phyloP scores from a whole-genome alignment of 768 basidiomycete genomes.

The Cystobasidium onofrii region DNA sequence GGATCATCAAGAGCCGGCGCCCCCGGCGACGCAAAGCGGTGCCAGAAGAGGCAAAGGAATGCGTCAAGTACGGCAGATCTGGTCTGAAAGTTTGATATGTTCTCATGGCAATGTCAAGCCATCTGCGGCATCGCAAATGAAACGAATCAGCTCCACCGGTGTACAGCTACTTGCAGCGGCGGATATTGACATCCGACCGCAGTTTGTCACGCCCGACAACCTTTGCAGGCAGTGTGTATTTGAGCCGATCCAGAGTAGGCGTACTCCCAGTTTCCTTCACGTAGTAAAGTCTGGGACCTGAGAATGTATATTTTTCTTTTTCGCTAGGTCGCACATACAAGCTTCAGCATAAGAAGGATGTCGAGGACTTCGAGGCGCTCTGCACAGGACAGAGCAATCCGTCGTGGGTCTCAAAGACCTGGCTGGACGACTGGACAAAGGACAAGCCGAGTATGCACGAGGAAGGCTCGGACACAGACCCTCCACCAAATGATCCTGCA shows the following conservation, averaged over 20 bases:
- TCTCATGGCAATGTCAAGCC: background rate
- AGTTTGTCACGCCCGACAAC: background rate
- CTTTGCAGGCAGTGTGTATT: background rate
- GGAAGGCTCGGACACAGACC: background rate
- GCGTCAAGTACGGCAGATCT: background rate
- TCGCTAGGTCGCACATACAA: background rate
- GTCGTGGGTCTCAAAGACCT: slow-evolving; percentile 1
- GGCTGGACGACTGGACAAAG: slow-evolving; percentile 14
- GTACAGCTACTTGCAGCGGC: background rate
- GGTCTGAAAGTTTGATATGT: background rate
- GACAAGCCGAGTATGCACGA: slow-evolving; percentile 9
- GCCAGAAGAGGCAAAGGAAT: background rate
- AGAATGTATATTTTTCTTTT: no score
- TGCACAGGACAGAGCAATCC: background rate
- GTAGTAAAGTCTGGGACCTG: no score
- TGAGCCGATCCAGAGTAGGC: background rate
- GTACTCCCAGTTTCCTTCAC: background rate
- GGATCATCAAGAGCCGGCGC: background rate
- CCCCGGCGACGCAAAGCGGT: background rate
- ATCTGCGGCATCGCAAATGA: background rate
- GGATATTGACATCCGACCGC: background rate
- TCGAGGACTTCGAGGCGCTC: background rate
- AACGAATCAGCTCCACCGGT: background rate
- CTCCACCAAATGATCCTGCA: background rate
- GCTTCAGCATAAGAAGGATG: background rate